phyloP scores from a whole-genome alignment of 768 basidiomycete genomes.

The Boletellus ananas region DNA sequence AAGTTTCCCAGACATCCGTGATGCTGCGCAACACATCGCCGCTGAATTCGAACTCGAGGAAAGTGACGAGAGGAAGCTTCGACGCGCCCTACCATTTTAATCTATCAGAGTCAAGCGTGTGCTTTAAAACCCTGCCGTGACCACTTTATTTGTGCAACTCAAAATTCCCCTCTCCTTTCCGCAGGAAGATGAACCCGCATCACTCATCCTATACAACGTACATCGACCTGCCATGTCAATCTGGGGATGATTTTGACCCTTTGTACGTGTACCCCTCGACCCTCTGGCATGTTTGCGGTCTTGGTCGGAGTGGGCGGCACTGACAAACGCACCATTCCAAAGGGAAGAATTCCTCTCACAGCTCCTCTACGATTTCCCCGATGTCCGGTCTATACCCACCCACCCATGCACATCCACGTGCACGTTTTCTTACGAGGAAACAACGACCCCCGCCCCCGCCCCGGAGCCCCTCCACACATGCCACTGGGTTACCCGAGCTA shows the following conservation, averaged over 20 bases:
- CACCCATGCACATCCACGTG: background rate
- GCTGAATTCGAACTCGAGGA: conserved; percentile 7
- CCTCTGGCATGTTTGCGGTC: background rate
- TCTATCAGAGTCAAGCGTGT: background rate
- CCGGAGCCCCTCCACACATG: conserved; percentile 1
- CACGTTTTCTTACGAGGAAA: background rate
- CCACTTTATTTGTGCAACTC: background rate
- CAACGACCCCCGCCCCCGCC: background rate
- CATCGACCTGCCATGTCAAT: background rate
- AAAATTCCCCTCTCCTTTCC: background rate
- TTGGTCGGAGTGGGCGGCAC: background rate
- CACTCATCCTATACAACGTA: background rate
- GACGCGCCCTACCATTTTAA: too few species aligned
- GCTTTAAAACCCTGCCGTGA: conserved; percentile 4
- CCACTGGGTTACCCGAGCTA: conserved; percentile 4
- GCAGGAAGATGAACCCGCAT: background rate
- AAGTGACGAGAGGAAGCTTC: background rate
- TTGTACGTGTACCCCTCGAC: conserved; percentile 6
- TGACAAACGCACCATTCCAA: background rate
- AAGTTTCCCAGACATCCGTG: background rate
- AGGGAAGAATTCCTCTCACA: conserved; percentile 18
- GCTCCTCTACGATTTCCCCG: background rate
- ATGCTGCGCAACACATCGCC: background rate
- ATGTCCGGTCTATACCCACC: background rate
- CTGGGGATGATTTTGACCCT: conserved; percentile 1